These are phyloP conservation scores for Cladosporium sp. DNA, from an alignment of 2,329 filamentous ascomycete species.

Conservation along the genomic window DNA sequence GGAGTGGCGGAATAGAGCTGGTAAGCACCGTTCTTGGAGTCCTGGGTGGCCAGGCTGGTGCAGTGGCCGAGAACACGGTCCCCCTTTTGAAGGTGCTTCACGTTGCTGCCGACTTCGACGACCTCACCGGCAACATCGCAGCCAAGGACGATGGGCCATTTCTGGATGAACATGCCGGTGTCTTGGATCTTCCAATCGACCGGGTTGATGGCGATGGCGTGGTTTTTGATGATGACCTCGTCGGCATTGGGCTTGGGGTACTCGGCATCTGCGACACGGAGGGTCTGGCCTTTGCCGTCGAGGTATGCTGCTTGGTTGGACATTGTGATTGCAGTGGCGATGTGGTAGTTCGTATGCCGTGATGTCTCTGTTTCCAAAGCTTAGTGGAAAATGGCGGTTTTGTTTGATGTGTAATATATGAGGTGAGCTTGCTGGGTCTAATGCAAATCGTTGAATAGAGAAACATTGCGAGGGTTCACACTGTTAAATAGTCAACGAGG, in stretches of 20 bases:
- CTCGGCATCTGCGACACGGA: slow-evolving; percentile 27
- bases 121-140: slow-evolving; percentile 37
- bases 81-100: slow-evolving; percentile 33
- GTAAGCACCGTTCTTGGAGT: slow-evolving; percentile 28
- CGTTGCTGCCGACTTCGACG: slow-evolving; percentile 31
- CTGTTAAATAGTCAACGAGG: too few species aligned
- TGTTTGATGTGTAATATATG: too few species aligned
- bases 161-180: slow-evolving; percentile 29
- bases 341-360: too few species aligned
- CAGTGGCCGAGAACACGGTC: slow-evolving; percentile 30
- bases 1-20: slow-evolving; percentile 32
- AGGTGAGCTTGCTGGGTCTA: too few species aligned
- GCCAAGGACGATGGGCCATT: slow-evolving; percentile 35
- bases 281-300: slow-evolving; percentile 22
- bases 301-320: slow-evolving; percentile 29
- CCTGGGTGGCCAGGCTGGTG: slow-evolving; percentile 21
- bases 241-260: slow-evolving; percentile 30
- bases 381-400: too few species aligned
- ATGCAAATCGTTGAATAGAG: too few species aligned
- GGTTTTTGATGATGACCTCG: slow-evolving; percentile 34
- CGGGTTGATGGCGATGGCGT: slow-evolving; percentile 36
- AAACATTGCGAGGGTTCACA: too few species aligned
- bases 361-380: too few species aligned
- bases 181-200: slow-evolving; percentile 37
- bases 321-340: background rate